Percentiles rank a stretch among this genome's conserved stretches.
Evolutionary conservation across 148 eudicot genomes (phyloP).

Genomic region (Silene conica): DNA sequence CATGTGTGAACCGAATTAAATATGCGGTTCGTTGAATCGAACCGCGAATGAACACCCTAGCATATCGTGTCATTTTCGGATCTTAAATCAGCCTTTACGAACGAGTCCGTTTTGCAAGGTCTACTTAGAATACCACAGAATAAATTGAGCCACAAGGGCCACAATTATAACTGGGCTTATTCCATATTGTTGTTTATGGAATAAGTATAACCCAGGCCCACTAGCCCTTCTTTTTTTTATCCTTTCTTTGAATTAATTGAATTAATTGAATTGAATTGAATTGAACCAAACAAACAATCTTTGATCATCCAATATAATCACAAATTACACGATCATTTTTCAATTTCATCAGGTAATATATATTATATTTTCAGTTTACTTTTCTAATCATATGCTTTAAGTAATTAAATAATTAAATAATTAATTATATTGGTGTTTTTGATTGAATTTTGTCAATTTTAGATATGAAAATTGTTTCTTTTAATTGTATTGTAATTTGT

Average conservation of each 20-base stretch:
- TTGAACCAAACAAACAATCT: background rate
- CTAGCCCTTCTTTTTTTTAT: background rate
- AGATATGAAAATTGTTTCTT: background rate
- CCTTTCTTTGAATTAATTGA: too few species aligned
- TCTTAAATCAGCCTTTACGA: too few species aligned
- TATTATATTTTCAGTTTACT: too few species aligned
- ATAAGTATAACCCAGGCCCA: background rate
- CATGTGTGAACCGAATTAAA: too few species aligned
- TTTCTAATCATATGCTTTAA: background rate
- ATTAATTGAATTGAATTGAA: too few species aligned
- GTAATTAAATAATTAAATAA: background rate
- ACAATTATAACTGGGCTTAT: background rate
- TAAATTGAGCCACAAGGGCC: background rate
- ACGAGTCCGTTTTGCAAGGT: too few species aligned
- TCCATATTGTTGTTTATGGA: background rate
- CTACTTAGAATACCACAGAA: background rate
- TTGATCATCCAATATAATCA: background rate
- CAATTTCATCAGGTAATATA: conserved; percentile 7
- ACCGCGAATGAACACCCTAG: too few species aligned
- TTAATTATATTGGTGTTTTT: background rate
- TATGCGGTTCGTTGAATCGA: too few species aligned
- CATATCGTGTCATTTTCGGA: too few species aligned
- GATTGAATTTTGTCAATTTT: background rate
- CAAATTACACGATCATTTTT: background rate
- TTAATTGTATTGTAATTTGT: too few species aligned